Conservation (phyloP, 345 rosid genomes). For the Theobroma cacao region DNA sequence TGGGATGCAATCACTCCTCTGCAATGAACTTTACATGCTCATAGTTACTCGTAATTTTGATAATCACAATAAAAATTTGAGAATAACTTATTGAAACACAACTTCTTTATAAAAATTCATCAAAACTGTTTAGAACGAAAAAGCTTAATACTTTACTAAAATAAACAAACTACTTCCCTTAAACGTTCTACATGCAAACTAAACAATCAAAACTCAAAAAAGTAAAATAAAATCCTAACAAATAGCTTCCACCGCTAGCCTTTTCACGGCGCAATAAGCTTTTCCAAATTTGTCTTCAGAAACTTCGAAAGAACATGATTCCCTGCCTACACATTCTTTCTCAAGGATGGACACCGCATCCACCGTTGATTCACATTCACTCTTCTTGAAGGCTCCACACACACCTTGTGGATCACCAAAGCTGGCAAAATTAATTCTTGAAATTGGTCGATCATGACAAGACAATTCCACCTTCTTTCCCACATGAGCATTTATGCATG, state of each 20-base stretch:
- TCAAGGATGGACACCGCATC: slow-evolving; percentile 17
- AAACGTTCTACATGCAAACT: not conserved
- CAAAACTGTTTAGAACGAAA: too few species aligned
- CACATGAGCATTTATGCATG: slow-evolving; percentile 39
- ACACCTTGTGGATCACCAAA: slow-evolving; percentile 46
- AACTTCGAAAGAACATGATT: slow-evolving; percentile 33
- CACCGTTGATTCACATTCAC: slow-evolving; percentile 25
- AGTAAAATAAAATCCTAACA: slow-evolving; percentile 18
- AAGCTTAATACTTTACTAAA: too few species aligned
- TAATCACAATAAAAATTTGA: too few species aligned
- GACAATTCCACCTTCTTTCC: slow-evolving; percentile 42
- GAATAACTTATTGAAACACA: too few species aligned
- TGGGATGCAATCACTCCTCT: too few species aligned
- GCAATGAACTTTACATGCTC: too few species aligned
- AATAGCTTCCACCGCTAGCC: slow-evolving; percentile 49
- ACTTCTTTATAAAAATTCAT: too few species aligned
- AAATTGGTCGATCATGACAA: slow-evolving; percentile 34
- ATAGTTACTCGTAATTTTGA: too few species aligned
- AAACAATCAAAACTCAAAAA: not conserved
- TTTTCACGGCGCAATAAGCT: slow-evolving; percentile 24
- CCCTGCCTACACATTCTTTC: slow-evolving; percentile 48
- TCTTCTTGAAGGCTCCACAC: slow-evolving; percentile 47
- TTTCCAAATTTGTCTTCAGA: slow-evolving; percentile 34
- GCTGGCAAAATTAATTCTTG: slow-evolving; percentile 36
- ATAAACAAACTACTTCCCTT: not conserved